phyloP scores from a whole-genome alignment of 768 basidiomycete genomes.

The Leccinellum luteum region DNA sequence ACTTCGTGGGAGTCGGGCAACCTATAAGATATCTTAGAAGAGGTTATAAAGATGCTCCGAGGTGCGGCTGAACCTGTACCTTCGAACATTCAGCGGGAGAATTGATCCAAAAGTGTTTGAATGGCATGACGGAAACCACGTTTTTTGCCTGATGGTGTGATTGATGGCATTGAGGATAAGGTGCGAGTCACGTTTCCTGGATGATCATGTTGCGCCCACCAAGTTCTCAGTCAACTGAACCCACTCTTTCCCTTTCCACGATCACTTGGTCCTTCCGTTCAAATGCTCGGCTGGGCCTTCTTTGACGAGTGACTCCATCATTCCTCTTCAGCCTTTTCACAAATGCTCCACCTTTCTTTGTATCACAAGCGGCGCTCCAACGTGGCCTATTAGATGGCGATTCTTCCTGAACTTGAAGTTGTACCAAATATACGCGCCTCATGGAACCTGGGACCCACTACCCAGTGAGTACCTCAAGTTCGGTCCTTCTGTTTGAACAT shows the following conservation, averaged over 20 bases:
- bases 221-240: no score
- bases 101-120: neutral
- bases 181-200: neutral
- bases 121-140: neutral
- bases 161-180: neutral
- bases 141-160: neutral
- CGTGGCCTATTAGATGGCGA: neutral
- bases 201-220: neutral
- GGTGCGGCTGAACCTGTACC: neutral
- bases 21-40: neutral
- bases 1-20: no score
- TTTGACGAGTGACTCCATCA: neutral
- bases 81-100: neutral
- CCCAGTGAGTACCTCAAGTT: neutral
- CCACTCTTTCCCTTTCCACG: neutral
- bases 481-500: neutral
- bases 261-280: neutral
- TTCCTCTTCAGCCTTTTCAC: neutral
- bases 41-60: neutral
- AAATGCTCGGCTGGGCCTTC: neutral
- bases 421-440: neutral
- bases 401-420: neutral
- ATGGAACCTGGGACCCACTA: neutral
- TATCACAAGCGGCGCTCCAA: neutral
- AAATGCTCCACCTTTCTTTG: neutral